Base-by-base conservation (phyloP, 768 basidiomycete genomes). In the Roridomyces roridus region DNA sequence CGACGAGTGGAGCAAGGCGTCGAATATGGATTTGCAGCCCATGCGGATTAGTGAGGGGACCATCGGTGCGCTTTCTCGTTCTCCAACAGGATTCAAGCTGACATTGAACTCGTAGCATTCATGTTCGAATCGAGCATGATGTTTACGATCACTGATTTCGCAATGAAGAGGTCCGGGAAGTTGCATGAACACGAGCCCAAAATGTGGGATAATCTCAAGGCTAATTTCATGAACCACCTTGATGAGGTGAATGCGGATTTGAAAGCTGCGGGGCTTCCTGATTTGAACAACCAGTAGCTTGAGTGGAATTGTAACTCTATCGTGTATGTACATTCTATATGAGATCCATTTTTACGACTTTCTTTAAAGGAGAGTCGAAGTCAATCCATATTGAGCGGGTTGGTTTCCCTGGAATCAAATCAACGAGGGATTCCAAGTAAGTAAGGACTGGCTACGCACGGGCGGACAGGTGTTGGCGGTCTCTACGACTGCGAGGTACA, bases 111-210 rank as follows among this genome's bases (percentile, higher is more conserved):
- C 31, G n/a, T n/a, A 84, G 85, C 79, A 17, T 83, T 86, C 68
- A 86, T 87, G 85, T 83, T 87, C 56, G 85, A 86, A 66, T 79
- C 83, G 4, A 81, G 81, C 60, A 80, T 86, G 77, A 80, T 82
- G 73, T 77, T 86, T 63, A 85, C 83, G 0, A 74, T 87, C 36
- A 86, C 86, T 6, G 87, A 88, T 59, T 88, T 75, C 58, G 86
- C 86, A 1, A 82, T 85, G 74, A 79, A 85, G 44, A 70, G 81
- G 28, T 79, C 80, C 18, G 84, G 84, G 15, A 85, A 83, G 54
- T 72, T 86, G 11, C 85, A 87, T 58, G 84, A 81, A 65, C 85
- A 85, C 67, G 85, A 86, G 61, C 85, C 84, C 17, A 79, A 77
- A 70, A 87, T 87, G 84, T 89, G 85, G 85, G 82, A 88, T 53